Conservation (phyloP, 2,329 filamentous ascomycete species). For the Sphaerostilbella broomeana region DNA sequence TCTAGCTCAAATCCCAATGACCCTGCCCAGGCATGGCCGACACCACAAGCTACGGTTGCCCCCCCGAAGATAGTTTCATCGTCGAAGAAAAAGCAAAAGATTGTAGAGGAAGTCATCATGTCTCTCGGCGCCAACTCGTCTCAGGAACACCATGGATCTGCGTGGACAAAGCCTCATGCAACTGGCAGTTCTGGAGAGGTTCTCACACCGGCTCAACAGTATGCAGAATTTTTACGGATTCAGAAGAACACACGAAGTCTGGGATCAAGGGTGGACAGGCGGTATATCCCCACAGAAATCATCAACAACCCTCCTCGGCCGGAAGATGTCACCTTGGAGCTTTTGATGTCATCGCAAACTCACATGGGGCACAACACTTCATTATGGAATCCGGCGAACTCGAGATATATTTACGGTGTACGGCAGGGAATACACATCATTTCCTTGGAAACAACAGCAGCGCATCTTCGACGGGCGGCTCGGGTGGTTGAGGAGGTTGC, state of each 20-base stretch:
- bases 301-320: slow-evolving; percentile 67
- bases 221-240: slow-evolving; percentile 30
- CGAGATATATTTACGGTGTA: slow-evolving; percentile 88
- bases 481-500: slow-evolving; percentile 85
- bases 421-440: slow-evolving; percentile 89
- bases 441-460: slow-evolving; percentile 78
- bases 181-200: slow-evolving; percentile 30
- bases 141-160: slow-evolving; percentile 26
- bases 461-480: slow-evolving; percentile 86
- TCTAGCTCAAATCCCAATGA: slow-evolving; percentile 4
- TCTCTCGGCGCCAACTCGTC: slow-evolving; percentile 30
- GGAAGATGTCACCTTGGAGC: slow-evolving; percentile 79
- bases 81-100: slow-evolving; percentile 29
- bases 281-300: slow-evolving; percentile 61
- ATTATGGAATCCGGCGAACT: slow-evolving; percentile 91
- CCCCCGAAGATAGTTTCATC: slow-evolving; percentile 20
- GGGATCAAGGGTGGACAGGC: slow-evolving; percentile 42
- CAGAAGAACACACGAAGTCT: slow-evolving; percentile 39
- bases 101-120: slow-evolving; percentile 27
- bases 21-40: slow-evolving; percentile 18
- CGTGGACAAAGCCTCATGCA: slow-evolving; percentile 29
- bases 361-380: slow-evolving; percentile 88
- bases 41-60: slow-evolving; percentile 16
- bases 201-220: slow-evolving; percentile 34
- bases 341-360: slow-evolving; percentile 78